A percentile compares a stretch with the other conserved stretches of the same genome.
These are phyloP conservation scores for Coemansia sp. DNA, from an alignment of 192 early-diverging fungal species.

Conservation along the genomic window DNA sequence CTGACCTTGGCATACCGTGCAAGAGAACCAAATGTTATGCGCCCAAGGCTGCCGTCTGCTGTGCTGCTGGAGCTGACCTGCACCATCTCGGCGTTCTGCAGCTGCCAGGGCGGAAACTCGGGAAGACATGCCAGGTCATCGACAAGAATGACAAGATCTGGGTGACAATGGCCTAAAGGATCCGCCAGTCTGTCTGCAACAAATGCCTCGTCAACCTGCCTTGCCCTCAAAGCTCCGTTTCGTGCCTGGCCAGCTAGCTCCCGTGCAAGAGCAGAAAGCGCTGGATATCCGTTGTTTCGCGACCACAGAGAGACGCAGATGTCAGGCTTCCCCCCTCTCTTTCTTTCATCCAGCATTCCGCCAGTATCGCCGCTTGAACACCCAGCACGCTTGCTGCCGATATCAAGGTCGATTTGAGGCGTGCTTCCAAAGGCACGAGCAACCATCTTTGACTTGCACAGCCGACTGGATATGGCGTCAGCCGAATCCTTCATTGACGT, in stretches of 20 bases:
- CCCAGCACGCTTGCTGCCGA: conserved; percentile 4
- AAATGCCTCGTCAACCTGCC: conserved; percentile 17
- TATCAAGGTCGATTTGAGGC: conserved; percentile 29
- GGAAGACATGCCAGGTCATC: conserved; percentile 39
- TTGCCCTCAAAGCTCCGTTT: conserved; percentile 13
- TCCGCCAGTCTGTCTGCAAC: conserved; percentile 23
- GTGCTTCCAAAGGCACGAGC: conserved; percentile 30
- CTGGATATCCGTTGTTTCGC: conserved; percentile 40
- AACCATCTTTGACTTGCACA: conserved; percentile 44
- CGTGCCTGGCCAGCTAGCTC: conserved; percentile 20
- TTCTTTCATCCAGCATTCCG: background rate
- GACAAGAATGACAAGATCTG: conserved; percentile 40
- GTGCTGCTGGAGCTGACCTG: conserved; percentile 22
- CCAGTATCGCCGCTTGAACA: conserved; percentile 3
- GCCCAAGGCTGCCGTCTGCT: conserved; percentile 16
- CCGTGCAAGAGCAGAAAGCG: conserved; percentile 20
- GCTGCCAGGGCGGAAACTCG: conserved; percentile 53
- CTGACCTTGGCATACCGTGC: conserved; percentile 42
- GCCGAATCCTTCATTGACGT: conserved; percentile 14
- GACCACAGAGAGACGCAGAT: conserved; percentile 43
- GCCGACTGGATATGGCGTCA: conserved; percentile 30
- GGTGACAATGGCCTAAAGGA: conserved; percentile 25
- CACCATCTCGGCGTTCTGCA: conserved; percentile 48
- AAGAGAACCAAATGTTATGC: conserved; percentile 27
- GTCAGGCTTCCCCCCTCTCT: conserved; percentile 2